These are phyloP conservation scores for Penicillium sp. DNA, from an alignment of 2,329 filamentous ascomycete genomes.

Conservation along the genomic window DNA sequence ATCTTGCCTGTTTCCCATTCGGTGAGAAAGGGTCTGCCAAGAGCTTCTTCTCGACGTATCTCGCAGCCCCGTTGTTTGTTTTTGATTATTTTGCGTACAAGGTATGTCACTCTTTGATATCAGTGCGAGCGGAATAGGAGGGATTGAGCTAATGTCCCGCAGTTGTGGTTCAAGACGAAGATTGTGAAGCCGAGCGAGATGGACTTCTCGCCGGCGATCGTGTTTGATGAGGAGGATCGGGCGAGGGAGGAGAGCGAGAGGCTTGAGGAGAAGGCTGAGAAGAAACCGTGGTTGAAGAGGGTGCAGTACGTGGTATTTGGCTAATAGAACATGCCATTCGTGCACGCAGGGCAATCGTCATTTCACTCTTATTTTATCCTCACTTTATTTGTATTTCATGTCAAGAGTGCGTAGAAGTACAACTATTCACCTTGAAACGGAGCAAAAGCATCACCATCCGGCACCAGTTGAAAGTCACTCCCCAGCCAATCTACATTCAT, in stretches of 20 bases:
- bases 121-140: neutral
- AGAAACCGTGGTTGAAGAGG: neutral
- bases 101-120: constrained; percentile 14
- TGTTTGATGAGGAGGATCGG: constrained; percentile 32
- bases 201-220: constrained; percentile 30
- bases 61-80: constrained; percentile 37
- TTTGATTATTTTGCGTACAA: constrained; percentile 37
- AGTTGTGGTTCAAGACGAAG: constrained; percentile 28
- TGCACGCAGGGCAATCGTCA: neutral
- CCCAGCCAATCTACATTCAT: neutral
- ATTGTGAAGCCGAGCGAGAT: constrained; percentile 29
- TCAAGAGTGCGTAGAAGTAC: neutral
- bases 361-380: too few species aligned
- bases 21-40: constrained; percentile 35
- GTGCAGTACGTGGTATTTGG: constrained; percentile 7
- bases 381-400: too few species aligned
- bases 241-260: neutral
- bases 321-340: neutral
- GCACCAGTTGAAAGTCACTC: neutral
- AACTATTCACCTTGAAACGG: neutral
- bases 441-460: neutral
- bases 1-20: constrained; percentile 37
- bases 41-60: constrained; percentile 39
- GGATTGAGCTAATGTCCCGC: neutral
- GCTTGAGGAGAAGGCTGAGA: neutral